Evolutionary conservation across 2,329 filamentous ascomycete species (phyloP), one percentile per base, ranked within the genome.

Genomic region (Triangularia setosa): DNA sequence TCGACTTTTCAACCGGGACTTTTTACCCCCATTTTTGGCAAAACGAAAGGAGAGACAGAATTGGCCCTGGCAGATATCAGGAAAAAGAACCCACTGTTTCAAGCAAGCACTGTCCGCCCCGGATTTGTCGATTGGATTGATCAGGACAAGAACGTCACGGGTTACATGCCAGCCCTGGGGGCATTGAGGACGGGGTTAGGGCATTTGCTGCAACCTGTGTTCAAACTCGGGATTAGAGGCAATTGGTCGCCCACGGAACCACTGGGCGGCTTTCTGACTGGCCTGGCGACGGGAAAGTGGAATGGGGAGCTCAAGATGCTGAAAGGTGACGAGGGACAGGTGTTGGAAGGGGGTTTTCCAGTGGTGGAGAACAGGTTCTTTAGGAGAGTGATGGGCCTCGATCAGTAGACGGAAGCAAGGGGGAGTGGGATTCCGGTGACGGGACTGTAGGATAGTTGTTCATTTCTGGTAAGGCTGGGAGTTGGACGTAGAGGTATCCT

Each of bases 41-140:
- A 82, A 12, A 80, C 90, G 62, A 93, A 93, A 74, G 90, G 90
- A 12, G 80, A 86, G 72, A 83, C 85, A 0, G 90, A 93, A 75
- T 68, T 79, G 1, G 75, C 78, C 1, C 80, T 93, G 1, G 79
- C 88, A 1, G 79, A 81, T 0, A 74, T 91, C 67, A 74, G 77
- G 4, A 74, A 74, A 1, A 70, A 72, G 4, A 79, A 79, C 54
- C 76, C 80, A 0, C 73, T 76, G 6, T 79, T 92, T 62, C 80
- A 78, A 28, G 79, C 84, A 1, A 83, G 84, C 69, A 85, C 82
- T 11, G 77, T 88, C 6, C 81, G 90, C 0, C 87, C 89, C 0
- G 84, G 72, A 0, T 82, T 77, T 7, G 83, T 92, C 11, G 90
- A 92, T 66, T 64, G 70, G 1, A 58, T 66, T 3, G 65, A 60